Evolutionary conservation across 192 early-diverging fungal genomes (phyloP).

Genomic region (Borealophlyctis nickersoniae): DNA sequence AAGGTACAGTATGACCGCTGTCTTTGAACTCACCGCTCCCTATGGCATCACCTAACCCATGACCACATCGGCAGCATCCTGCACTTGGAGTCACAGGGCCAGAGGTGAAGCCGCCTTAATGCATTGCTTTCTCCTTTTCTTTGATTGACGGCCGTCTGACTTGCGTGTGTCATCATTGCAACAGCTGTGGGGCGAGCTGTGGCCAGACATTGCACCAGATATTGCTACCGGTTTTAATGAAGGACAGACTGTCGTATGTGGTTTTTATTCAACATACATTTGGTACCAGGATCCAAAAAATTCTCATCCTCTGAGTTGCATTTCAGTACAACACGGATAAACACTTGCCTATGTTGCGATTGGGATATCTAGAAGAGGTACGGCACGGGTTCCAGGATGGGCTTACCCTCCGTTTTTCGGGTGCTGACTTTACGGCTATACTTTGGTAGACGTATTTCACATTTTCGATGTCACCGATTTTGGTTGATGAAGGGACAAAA

Average conservation of each 20-base stretch:
- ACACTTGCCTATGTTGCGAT: conserved; percentile 3
- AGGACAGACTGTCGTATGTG: no score
- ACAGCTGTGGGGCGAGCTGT: neutral
- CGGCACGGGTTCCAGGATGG: no score
- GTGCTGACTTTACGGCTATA: no score
- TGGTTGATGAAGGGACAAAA: neutral
- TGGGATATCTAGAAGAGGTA: conserved; percentile 8
- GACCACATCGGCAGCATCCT: conserved; percentile 1
- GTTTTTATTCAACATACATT: no score
- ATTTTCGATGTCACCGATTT: conserved; percentile 3
- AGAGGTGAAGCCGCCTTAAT: neutral
- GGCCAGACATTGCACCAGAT: neutral
- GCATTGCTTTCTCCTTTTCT: neutral
- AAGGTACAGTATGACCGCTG: conserved; percentile 7
- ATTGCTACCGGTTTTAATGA: neutral
- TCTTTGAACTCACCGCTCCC: no score
- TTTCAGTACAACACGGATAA: no score
- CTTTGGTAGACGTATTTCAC: conserved; percentile 4
- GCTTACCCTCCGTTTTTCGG: no score
- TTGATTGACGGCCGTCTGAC: no score
- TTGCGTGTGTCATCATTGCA: no score
- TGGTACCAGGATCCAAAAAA: no score
- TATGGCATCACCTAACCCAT: no score
- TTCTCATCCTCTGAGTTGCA: no score
- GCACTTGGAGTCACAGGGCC: neutral